Base-by-base conservation (phyloP, 1,139 yeast species). In the Neolecta irregularis region DNA sequence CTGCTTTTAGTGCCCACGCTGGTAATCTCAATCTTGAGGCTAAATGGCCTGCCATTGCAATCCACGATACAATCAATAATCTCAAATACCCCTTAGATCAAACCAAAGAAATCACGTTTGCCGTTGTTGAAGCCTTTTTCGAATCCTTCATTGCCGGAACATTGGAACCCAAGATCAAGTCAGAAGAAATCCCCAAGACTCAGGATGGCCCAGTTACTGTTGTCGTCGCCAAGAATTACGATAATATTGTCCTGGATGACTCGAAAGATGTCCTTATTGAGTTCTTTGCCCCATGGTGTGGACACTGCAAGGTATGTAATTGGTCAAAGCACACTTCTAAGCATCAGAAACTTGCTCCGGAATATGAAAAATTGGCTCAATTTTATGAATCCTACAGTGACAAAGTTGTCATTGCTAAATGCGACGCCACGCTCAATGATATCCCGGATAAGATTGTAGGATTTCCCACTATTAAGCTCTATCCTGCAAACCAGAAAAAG, bases 281-380 rank as follows among this genome's bases (percentile, higher is more conserved):
- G 65, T 85, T 79, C 63, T 88, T 80, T 55, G 98, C 98, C 39
- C 93, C 94, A 61, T 88, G 98, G 98, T 28, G 98, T 65, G 95
- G 96, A 35, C 96, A 85, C 67, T 85, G 98, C 69, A 85, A 85
- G 69, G n/a, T n/a, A n/a, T n/a, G n/a, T n/a, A n/a, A n/a, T n/a
- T n/a, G n/a, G n/a, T n/a, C n/a, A n/a, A n/a, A n/a, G n/a, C n/a
- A n/a, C n/a, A n/a, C n/a, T n/a, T n/a, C n/a, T n/a, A n/a, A n/a
- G n/a, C n/a, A n/a, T n/a, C n/a, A n/a, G n/a, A 80, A 70, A 60
- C 68, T 85, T 60, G 93, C 93, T 41, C 98, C 98, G 54, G 67
- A 65, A 42, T 88, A 76, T 65, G 93, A 79, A 55, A 91, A 81
- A 56, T 69, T 88, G 49, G 95, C 41, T 29, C 41, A 29, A 46